Base-by-base conservation (phyloP, 2,329 filamentous ascomycete genomes). In the Paraphaeosphaeria sporulosa region DNA sequence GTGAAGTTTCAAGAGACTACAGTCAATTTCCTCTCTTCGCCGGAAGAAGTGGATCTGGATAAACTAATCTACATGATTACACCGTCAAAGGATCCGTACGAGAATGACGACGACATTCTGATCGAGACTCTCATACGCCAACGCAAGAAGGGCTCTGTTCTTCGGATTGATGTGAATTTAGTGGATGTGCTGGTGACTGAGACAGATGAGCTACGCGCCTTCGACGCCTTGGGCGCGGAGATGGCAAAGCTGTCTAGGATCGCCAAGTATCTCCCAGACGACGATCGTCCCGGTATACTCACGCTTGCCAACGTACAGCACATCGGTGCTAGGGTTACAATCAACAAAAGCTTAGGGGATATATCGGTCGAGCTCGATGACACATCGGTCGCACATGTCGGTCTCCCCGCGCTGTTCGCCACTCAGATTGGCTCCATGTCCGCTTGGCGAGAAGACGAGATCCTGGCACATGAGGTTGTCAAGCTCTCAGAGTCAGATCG, bases 201-300 rank as follows among this genome's bases (percentile, higher is more conserved):
- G 62, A 78, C 92, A 42, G 81, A 86, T 12, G 87, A 90, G 65
- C 80, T 97, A 17, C 82, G 86, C 10, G 86, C 87, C 44, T 82
- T 99, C 15, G 86, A 89, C 8, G 84, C 85, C 12, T 84, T 99
- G 9, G 89, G 86, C 0, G 89, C 91, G 64, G 95, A 99, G 70
- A 76, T 98, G 51, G 85, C 90, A 6, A 92, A 91, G 66, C 82
- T 99, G 5, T 92, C 93, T 0, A 94, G 89, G 0, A 93, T 99
- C 27, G 87, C 94, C 7, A 98, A 97, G 74, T 98, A 98, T 74
- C 84, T 99, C 2, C 94, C 95, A 0, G 94, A 99, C 68, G 95
- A 99, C 76, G 94, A 99, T 69, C 87, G 94, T 1, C 95, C 95
- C 2, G 95, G 95, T 0, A 82, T 98, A 21, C 82, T 99, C 40